Evolutionary conservation across 2,329 filamentous ascomycete genomes (phyloP), one percentile per base, ranked within the genome.

Genomic region (Clarireedia monteithiana): DNA sequence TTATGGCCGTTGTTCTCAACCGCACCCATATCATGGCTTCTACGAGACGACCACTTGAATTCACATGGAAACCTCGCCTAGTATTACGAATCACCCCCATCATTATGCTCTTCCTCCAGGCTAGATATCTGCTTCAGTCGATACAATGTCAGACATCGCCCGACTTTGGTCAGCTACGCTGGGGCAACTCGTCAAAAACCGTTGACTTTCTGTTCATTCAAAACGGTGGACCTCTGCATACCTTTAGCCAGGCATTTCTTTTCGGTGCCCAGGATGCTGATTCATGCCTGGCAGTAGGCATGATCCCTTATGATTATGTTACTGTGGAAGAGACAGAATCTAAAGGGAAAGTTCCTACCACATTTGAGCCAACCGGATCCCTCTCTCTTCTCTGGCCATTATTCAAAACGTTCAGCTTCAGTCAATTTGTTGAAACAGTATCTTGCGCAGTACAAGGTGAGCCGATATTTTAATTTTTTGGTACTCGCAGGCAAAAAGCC

Each of bases 1-100:
- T 85, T 39, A 88, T 92, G 77, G 90, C 90, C 23, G 82, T 97
- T 57, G 74, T 96, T 57, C 77, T 97, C 24, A 97, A 97, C 69
- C 84, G 94, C 56, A 95, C 94, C 6, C 86, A 91, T 57, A 94
- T 97, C 64, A 97, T 96, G 71, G 92, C 91, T 44, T 92, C 91
- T 0, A 92, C 90, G 14, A 80, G 94, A 59, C 82, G 91, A 53
- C 84, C 88, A 53, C 76, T 96, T n/a, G 80, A 81, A 9, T 77
- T 97, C 2, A 80, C 80, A 55, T 92, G 89, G 83, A 80, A 84
- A 38, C 74, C 85, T 51, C 83, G 90, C 45, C 71, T 95, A 4
- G 69, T 83, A 6, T 70, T 96, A 14, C 87, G 91, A 51, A 73
- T 86, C 34, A 68, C 85, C 3, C 89, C 91, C 0, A 85, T 95